These are phyloP conservation scores for Rhynchosporium graminicola DNA, from an alignment of 2,329 filamentous ascomycete genomes.

Conservation along the genomic window DNA sequence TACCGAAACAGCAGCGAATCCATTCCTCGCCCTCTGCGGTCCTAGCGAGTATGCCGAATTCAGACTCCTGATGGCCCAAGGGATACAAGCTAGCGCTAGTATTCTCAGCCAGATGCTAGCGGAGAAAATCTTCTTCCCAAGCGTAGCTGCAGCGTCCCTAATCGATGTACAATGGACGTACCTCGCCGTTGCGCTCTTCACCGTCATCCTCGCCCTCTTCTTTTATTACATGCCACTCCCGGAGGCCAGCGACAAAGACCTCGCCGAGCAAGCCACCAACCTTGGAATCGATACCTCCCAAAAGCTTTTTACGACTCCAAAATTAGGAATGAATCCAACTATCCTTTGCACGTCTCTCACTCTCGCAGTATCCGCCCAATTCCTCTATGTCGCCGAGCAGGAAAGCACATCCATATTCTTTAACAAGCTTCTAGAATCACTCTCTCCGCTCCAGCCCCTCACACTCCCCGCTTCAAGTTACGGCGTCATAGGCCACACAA, in stretches of 20 bases:
- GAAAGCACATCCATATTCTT: constrained; percentile 65
- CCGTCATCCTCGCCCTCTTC: constrained; percentile 67
- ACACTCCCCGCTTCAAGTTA: constrained; percentile 61
- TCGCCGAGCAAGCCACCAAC: constrained; percentile 49
- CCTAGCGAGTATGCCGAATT: constrained; percentile 72
- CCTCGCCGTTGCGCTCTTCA: constrained; percentile 75
- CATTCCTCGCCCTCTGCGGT: constrained; percentile 71
- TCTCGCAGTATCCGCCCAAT: constrained; percentile 74
- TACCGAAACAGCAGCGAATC: constrained; percentile 79
- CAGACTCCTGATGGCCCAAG: constrained; percentile 74
- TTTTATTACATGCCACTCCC: constrained; percentile 70
- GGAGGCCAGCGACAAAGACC: constrained; percentile 53
- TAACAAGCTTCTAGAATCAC: constrained; percentile 48
- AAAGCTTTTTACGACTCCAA: constrained; percentile 21
- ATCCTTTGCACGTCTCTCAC: constrained; percentile 52
- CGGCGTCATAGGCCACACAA: constrained; percentile 69
- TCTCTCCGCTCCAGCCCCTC: constrained; percentile 45
- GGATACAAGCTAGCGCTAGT: constrained; percentile 72
- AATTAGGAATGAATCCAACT: constrained; percentile 43
- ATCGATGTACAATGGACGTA: constrained; percentile 84
- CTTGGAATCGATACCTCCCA: constrained; percentile 31
- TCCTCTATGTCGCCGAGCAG: constrained; percentile 76
- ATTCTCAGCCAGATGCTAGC: constrained; percentile 73
- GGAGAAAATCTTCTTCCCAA: constrained; percentile 71
- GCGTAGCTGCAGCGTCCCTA: constrained; percentile 55